Evolutionary conservation across 2,329 filamentous ascomycete genomes (phyloP).

Genomic region (Aureobasidium lini): DNA sequence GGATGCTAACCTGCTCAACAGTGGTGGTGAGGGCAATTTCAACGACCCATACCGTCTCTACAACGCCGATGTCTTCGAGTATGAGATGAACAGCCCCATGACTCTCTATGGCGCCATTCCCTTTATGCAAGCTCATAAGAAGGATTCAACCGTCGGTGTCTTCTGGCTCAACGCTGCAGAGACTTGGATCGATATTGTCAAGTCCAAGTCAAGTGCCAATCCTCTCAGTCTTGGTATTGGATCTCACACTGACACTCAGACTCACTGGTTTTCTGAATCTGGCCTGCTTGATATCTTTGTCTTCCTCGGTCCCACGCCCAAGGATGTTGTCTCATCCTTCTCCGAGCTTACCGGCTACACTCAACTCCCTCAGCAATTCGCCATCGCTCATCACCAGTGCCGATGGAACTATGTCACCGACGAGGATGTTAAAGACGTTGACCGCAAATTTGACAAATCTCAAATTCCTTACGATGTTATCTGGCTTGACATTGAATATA

Average conservation of each 20-base stretch:
- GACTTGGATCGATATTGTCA: constrained; percentile 94
- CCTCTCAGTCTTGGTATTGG: constrained; percentile 66
- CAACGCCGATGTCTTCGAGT: constrained; percentile 97
- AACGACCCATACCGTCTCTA: constrained; percentile 88
- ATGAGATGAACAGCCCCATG: constrained; percentile 95
- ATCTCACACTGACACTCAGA: constrained; percentile 68
- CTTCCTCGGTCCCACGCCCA: constrained; percentile 81
- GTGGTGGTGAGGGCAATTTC: constrained; percentile 74
- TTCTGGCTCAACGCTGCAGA: constrained; percentile 98
- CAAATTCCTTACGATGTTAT: constrained; percentile 98
- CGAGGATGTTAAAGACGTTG: constrained; percentile 93
- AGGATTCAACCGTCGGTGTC: constrained; percentile 85
- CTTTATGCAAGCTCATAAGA: constrained; percentile 94
- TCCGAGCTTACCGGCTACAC: constrained; percentile 87
- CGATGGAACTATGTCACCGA: constrained; percentile 98
- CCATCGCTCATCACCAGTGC: constrained; percentile 92
- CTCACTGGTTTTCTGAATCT: constrained; percentile 94
- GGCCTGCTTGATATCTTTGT: constrained; percentile 89
- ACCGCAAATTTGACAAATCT: constrained; percentile 90
- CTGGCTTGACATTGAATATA: constrained; percentile 98
- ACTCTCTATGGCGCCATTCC: constrained; percentile 96
- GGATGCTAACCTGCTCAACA: constrained; percentile 28
- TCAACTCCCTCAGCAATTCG: constrained; percentile 83
- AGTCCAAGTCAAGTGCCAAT: constrained; percentile 65
- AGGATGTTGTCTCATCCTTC: constrained; percentile 74